Percentiles rank a stretch among this genome's conserved stretches.
Conservation (phyloP, 257 asterid species). For the Striga asiatica region DNA sequence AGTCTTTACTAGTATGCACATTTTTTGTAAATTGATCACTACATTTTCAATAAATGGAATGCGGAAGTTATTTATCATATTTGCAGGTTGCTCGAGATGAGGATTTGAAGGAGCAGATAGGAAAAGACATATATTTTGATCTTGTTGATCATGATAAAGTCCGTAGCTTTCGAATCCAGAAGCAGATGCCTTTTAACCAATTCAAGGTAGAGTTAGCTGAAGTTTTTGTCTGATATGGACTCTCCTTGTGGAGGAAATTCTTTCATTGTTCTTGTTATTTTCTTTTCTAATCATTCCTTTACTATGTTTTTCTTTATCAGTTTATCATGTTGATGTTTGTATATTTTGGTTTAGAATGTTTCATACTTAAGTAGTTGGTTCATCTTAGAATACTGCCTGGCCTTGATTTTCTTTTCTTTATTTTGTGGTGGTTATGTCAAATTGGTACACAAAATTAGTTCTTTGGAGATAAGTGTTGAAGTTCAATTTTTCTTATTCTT, state of each 20-base stretch:
- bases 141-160: constrained; percentile 98
- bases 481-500: too few relatives aligned
- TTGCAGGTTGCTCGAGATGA: constrained; percentile 95
- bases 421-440: constrained; percentile 10
- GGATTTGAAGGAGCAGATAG: constrained; percentile 83
- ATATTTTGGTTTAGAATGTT: not conserved
- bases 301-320: not conserved
- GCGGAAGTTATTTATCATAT: constrained; percentile 19
- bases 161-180: constrained; percentile 83
- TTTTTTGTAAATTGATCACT: not conserved
- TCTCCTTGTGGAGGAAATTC: too few relatives aligned
- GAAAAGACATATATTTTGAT: constrained; percentile 83
- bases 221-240: not conserved
- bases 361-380: not conserved
- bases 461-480: not conserved
- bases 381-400: not conserved
- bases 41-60: constrained; percentile 10
- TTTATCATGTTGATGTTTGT: not conserved
- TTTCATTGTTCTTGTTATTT: too few relatives aligned
- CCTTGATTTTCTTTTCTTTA: not conserved
- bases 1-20: constrained; percentile 8
- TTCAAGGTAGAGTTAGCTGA: constrained; percentile 58
- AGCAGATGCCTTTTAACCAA: constrained; percentile 61
- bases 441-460: constrained; percentile 5
- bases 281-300: not conserved